Evolutionary conservation across 176 grass and related monocot species (phyloP), one percentile per base, ranked within the genome.

Genomic region (Neostapfia colusana): DNA sequence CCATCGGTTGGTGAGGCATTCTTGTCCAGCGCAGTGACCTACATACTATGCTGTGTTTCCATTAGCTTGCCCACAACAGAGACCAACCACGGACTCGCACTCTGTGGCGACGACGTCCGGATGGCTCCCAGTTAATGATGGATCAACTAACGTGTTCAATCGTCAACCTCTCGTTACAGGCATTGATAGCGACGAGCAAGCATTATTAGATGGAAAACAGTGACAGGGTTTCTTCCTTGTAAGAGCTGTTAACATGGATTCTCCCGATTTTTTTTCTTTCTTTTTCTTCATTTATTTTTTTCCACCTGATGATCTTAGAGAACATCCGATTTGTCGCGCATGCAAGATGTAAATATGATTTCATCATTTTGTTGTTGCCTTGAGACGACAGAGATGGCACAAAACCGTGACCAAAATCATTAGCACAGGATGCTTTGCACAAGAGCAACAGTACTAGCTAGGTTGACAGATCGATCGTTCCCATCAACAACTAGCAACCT

Each of bases 401-500:
- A 14, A 6, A 6, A 59, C 49, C 28, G 7, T 61, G 54, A 57
- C 21, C 21, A 43, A 74, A 27, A 55, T 62, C 61, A 88, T 69
- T 61, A 37, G 39, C 24, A 79, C 37, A 63, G 0, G 69, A 84
- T 40, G 81, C 75, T 88, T 84, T 68, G 69, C 63, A 83, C 69
- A 70, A 62, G 78, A 79, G 69, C 6, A 84, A 66, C 0, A 69
- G 61, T 36, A 56, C 26, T 20, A 40, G 43, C 26, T 20, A 40
- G 43, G 82, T 55, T 43, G 74, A 77, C 17, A 87, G 56, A 83
- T 69, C 86, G 69, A n/a, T n/a, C n/a, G n/a, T n/a, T n/a, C n/a
- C n/a, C 63, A 80, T 35, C 86, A 88, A 68, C 61, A 74, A 45
- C 25, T 53, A 38, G 77, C 80, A 88, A 88, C 80, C 75, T 74